Evolutionary conservation across 345 rosid species (phyloP), one percentile per base, ranked within the genome.

Genomic region (Euphorbia tirucalli): DNA sequence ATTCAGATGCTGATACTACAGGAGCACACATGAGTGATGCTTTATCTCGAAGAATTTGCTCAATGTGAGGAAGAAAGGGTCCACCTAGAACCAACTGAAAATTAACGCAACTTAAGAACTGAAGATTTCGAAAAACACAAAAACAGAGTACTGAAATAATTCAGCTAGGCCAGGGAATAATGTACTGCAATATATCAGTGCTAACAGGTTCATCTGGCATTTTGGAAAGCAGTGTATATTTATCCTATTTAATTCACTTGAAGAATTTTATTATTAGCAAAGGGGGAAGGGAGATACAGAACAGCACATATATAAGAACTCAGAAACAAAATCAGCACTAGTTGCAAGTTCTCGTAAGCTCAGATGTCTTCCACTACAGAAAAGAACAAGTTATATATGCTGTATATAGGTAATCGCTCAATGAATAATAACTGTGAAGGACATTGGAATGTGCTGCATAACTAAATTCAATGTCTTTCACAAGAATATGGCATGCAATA

Each of bases 51-150:
- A 95, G 87, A 78, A 92, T 87, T 25, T 7, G 54, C 77, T 87
- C 90, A 30, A 92, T 80, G 54, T 90, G 90, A 55, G 93, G 89
- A 78, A 87, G 84, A 80, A 95, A 89, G n/a, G 94, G 97, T 10
- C 99, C 97, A 60, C 99, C 97, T 27, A 88, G 75, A 78, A 90
- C 79, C 65, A 86, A 52, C 96, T 88, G 86, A 72, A 82, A 70
- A 62, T 75, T 27, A 19, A 67, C 63, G 65, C 37, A 69, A 71
- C 22, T 61, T 24, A 39, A 66, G 7, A 11, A 72, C 24, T 68
- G 61, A 66, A 35, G 15, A 25, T 39, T 10, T 61, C 60, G 49
- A 32, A 54, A 39, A n/a, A 15, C 27, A 55, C 25, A 11, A 56
- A 25, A 70, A 56, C 13, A 39, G 21, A 54, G 11, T 14, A 32